Evolutionary conservation across 768 basidiomycete species (phyloP).

Genomic region (Collybia nuda): DNA sequence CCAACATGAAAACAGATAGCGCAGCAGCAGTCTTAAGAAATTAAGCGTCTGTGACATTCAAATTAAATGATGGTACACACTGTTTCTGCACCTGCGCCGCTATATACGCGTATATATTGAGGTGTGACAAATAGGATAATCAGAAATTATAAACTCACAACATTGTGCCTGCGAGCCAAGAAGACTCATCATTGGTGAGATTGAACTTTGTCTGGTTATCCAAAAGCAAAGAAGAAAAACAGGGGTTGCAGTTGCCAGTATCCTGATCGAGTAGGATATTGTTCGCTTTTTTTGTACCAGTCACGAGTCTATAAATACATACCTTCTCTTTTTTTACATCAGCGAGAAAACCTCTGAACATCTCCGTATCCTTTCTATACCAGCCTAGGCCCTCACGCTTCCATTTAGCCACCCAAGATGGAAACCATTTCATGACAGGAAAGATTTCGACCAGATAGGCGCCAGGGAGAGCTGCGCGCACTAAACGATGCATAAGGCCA

Average conservation of each 20-base stretch:
- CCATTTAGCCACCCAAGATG: slow-evolving; percentile 45
- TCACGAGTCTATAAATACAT: neutral
- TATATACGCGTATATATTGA: slow-evolving; percentile 34
- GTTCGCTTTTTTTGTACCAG: neutral
- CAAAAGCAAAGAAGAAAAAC: slow-evolving; percentile 41
- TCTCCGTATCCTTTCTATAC: slow-evolving; percentile 25
- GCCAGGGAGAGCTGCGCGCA: slow-evolving; percentile 21
- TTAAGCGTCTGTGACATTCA: neutral
- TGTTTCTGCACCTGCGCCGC: slow-evolving; percentile 26
- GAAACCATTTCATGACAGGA: slow-evolving; percentile 36
- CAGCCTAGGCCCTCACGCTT: slow-evolving; percentile 30
- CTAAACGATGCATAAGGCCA: slow-evolving; percentile 19
- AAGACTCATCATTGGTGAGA: slow-evolving; percentile 30
- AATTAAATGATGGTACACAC: slow-evolving; percentile 7
- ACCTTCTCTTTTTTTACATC: slow-evolving; percentile 31
- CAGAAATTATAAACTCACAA: neutral
- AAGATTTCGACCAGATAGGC: slow-evolving; percentile 28
- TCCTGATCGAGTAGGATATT: slow-evolving; percentile 34
- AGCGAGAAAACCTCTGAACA: slow-evolving; percentile 35
- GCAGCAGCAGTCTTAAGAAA: slow-evolving; percentile 39
- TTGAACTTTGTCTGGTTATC: slow-evolving; percentile 40
- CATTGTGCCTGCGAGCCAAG: slow-evolving; percentile 2
- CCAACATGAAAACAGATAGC: slow-evolving; percentile 46
- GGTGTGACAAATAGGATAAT: neutral
- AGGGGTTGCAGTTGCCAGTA: slow-evolving; percentile 28